Evolutionary conservation across 306 rosid genomes (phyloP).

Genomic region (Arachis stenosperma): DNA sequence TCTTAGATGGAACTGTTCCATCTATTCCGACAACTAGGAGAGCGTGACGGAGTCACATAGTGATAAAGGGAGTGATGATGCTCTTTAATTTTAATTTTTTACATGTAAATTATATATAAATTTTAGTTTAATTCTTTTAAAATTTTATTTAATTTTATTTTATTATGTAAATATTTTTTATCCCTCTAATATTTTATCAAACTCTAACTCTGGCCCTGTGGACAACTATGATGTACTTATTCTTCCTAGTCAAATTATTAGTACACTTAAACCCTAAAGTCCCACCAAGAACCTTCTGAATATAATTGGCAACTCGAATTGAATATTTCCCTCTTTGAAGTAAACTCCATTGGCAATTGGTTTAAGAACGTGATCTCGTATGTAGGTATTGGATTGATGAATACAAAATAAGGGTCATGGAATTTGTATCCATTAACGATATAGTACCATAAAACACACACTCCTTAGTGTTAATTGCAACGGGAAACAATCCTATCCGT

Average conservation of each 20-base stretch:
- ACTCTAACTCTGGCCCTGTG: too few relatives aligned
- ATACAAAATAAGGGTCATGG: conserved; percentile 86
- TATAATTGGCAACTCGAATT: conserved; percentile 81
- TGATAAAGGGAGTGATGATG: too few relatives aligned
- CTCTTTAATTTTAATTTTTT: too few relatives aligned
- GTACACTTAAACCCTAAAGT: conserved; percentile 92
- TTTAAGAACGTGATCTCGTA: conserved; percentile 84
- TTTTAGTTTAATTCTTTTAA: too few relatives aligned
- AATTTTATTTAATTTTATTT: too few relatives aligned
- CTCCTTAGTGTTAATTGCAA: conserved; percentile 83
- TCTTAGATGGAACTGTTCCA: too few relatives aligned
- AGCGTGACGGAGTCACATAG: too few relatives aligned
- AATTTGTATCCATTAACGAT: conserved; percentile 56
- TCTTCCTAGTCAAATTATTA: conserved; percentile 69
- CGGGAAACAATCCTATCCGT: conserved; percentile 81
- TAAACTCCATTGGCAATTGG: conserved; percentile 68
- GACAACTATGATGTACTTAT: conserved; percentile 53
- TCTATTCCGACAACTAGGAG: too few relatives aligned
- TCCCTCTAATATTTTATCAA: too few relatives aligned
- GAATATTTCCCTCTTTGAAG: conserved; percentile 79
- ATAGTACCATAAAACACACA: conserved; percentile 80
- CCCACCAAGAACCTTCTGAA: conserved; percentile 81
- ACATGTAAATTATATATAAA: too few relatives aligned
- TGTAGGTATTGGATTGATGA: conserved; percentile 87
- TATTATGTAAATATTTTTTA: too few relatives aligned